Conservation (phyloP, 1,139 yeast genomes). For the Kurtzmaniella quercitrusa region DNA sequence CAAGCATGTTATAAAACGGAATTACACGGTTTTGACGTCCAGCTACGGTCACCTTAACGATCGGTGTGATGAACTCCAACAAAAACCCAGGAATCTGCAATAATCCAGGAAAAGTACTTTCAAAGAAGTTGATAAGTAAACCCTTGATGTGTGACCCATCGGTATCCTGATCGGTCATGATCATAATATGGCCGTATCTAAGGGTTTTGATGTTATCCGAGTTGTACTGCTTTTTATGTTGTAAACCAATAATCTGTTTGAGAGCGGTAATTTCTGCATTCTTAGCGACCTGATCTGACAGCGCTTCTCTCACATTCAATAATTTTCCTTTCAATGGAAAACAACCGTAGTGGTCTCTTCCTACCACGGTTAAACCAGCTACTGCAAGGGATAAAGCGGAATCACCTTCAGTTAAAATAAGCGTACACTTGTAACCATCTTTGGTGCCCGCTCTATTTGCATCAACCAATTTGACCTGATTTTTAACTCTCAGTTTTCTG, state of each 20-base stretch:
- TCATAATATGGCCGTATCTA: constrained; percentile 96
- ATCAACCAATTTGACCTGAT: constrained; percentile 87
- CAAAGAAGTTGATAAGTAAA: constrained; percentile 86
- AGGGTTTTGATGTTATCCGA: constrained; percentile 62
- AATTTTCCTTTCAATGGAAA: constrained; percentile 95
- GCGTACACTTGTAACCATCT: constrained; percentile 88
- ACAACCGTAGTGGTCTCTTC: constrained; percentile 93
- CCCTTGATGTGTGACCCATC: constrained; percentile 99
- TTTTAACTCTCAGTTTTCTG: constrained; percentile 79
- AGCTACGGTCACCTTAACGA: constrained; percentile 81
- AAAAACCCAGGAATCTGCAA: constrained; percentile 88
- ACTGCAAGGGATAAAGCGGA: constrained; percentile 93
- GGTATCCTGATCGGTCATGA: constrained; percentile 99
- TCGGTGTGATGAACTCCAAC: constrained; percentile 93
- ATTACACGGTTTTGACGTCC: constrained; percentile 59
- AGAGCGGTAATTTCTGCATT: constrained; percentile 93
- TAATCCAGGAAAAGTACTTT: constrained; percentile 91
- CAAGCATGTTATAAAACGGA: constrained; percentile 93
- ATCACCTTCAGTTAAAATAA: constrained; percentile 95
- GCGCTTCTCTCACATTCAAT: constrained; percentile 93
- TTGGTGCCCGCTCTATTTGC: constrained; percentile 96
- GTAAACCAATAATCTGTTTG: constrained; percentile 93
- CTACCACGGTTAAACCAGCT: constrained; percentile 92
- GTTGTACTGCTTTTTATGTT: constrained; percentile 79
- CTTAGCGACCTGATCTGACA: constrained; percentile 87